Percentiles rank a stretch among this genome's conserved stretches.
Evolutionary conservation across 2,329 filamentous ascomycete genomes (phyloP).

Genomic region (Talaromyces sp.): DNA sequence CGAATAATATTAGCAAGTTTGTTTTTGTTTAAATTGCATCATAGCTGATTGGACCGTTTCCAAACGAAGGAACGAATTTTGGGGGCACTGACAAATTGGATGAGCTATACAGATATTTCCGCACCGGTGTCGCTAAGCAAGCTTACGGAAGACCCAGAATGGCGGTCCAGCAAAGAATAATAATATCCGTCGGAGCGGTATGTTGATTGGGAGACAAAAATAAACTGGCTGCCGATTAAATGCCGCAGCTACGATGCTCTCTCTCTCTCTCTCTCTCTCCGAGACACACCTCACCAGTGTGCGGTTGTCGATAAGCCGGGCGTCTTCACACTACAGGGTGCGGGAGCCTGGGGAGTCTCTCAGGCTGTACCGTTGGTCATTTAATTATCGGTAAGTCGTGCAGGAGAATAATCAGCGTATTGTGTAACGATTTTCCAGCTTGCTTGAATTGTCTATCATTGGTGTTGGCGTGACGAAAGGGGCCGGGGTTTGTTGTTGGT

Average conservation of each 20-base stretch:
- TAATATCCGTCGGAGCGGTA: neutral
- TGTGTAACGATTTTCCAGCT: neutral
- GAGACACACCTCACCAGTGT: neutral
- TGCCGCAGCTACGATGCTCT: neutral
- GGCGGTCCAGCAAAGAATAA: neutral
- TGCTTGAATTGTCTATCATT: neutral
- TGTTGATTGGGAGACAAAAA: neutral
- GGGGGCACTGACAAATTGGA: neutral
- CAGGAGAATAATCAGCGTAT: neutral
- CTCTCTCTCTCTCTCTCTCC: neutral
- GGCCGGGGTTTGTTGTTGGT: neutral
- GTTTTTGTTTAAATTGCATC: neutral
- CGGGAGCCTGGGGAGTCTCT: neutral
- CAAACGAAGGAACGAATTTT: neutral
- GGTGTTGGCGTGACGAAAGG: neutral
- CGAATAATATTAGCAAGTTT: conserved; percentile 4
- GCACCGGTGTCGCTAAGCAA: neutral
- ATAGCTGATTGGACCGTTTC: neutral
- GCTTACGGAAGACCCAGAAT: neutral
- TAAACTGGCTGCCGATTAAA: neutral
- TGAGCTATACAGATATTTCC: neutral
- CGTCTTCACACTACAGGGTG: neutral
- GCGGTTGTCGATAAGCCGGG: neutral
- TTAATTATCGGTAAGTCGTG: neutral
- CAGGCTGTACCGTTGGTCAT: neutral